phyloP scores from a whole-genome alignment of 768 basidiomycete genomes.

The Kwoniella sp. region DNA sequence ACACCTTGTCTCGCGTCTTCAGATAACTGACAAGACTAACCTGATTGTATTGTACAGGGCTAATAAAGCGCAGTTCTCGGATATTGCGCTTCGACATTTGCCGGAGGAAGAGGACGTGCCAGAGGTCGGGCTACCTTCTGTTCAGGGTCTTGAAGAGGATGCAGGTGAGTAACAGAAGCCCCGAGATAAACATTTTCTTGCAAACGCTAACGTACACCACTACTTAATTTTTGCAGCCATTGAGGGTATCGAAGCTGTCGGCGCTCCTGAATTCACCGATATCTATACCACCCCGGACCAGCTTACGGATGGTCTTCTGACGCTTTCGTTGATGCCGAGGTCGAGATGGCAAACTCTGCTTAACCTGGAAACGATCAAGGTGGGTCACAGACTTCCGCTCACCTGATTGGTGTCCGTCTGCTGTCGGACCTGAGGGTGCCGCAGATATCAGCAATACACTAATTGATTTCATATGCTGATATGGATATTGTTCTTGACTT shows the following conservation, averaged over 20 bases:
- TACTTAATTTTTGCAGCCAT: slow-evolving; percentile 60
- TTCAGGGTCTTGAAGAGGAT: slow-evolving; percentile 80
- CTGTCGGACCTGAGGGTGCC: too few relatives aligned
- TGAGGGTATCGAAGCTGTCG: slow-evolving; percentile 67
- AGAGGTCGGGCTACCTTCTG: slow-evolving; percentile 73
- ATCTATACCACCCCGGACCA: slow-evolving; percentile 84
- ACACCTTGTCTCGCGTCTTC: too few relatives aligned
- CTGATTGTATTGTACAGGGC: too few relatives aligned
- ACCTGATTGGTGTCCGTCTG: background rate
- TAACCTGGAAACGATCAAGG: slow-evolving; percentile 91
- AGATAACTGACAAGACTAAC: too few relatives aligned
- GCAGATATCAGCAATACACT: too few relatives aligned
- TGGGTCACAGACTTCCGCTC: slow-evolving; percentile 53
- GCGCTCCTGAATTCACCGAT: slow-evolving; percentile 65
- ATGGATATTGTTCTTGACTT: too few relatives aligned
- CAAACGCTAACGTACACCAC: background rate
- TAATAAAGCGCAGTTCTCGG: slow-evolving; percentile 89
- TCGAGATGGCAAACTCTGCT: slow-evolving; percentile 96
- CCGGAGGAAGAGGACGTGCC: slow-evolving; percentile 68
- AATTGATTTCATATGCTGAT: slow-evolving; percentile 1
- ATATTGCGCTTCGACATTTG: slow-evolving; percentile 79
- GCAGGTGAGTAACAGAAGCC: slow-evolving; percentile 69
- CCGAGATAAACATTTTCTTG: too few relatives aligned
- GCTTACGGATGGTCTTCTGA: slow-evolving; percentile 85
- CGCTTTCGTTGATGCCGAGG: slow-evolving; percentile 85